Base-by-base conservation (phyloP, 2,329 filamentous ascomycete genomes). In the Botrytis aclada region DNA sequence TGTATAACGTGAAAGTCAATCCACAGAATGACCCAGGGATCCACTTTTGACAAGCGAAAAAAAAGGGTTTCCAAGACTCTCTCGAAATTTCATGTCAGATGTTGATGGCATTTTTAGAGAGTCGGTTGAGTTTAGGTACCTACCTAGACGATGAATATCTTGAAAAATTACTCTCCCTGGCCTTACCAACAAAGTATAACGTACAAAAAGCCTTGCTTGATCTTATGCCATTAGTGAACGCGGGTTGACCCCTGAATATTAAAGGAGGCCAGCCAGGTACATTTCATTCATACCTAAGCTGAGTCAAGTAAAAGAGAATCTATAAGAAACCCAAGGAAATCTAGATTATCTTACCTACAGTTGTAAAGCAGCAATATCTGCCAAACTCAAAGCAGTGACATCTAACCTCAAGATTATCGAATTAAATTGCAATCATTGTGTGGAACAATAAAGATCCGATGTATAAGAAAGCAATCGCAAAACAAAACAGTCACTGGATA, bases 111-210 rank as follows among this genome's bases (percentile, higher is more conserved):
- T 29, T 14, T n/a, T 12, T 8, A 7, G 6, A 56, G n/a, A 16
- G 18, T n/a, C 29, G 14, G 7, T 3, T 8, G 1, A 18, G 3
- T 16, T 32, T 1, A 18, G 1, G 9, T 18, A n/a, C n/a, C n/a
- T n/a, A n/a, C n/a, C n/a, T n/a, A 7, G 14, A 56, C 1, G 3
- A 56, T 18, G 8, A 29, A 2, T 0, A 9, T 2, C 18, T 18
- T 7, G 14, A 56, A 3, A 18, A 18, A 2, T 5, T 9, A 4
- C 7, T 0, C 3, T 56, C n/a, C 9, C 14, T 56, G 12, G 4
- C 8, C 7, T n/a, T 18, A 0, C 9, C n/a, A 56, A 29, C 16
- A 7, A 8, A 8, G 32, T 29, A 3, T 3, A 29, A 4, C 14
- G 6, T 9, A 18, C 7, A 8, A 18, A 8, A 56, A 32, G 3